These are phyloP conservation scores for Aeminium ludgeri DNA, from an alignment of 495 filamentous ascomycete genomes.

Conservation along the genomic window DNA sequence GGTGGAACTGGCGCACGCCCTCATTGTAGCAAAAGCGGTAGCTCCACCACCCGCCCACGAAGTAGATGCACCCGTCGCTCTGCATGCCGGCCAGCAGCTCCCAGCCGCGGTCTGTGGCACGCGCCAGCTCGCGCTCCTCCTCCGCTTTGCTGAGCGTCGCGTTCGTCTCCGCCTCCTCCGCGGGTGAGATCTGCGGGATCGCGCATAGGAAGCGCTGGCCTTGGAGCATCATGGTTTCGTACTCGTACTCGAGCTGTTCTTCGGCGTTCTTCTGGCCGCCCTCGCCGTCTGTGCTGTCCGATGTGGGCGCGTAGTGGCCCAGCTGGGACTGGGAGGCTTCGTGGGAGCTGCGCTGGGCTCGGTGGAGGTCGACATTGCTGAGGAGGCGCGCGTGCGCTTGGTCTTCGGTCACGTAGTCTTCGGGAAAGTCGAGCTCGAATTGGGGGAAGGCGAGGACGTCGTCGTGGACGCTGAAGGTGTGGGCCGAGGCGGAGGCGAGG, in stretches of 20 bases:
- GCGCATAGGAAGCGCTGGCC: slow-evolving; percentile 65
- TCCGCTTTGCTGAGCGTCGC: slow-evolving; percentile 41
- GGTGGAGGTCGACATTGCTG: slow-evolving; percentile 1
- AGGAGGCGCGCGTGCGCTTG: slow-evolving; percentile 39
- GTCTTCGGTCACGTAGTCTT: slow-evolving; percentile 52
- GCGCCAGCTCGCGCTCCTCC: slow-evolving; percentile 67
- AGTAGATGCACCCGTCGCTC: slow-evolving; percentile 79
- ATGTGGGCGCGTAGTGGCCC: slow-evolving; percentile 20
- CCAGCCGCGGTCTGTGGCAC: slow-evolving; percentile 71
- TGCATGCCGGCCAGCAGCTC: slow-evolving; percentile 81
- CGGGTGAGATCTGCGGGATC: slow-evolving; percentile 42
- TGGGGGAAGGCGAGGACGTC: slow-evolving; percentile 87
- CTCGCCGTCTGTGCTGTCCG: slow-evolving; percentile 1
- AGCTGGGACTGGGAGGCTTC: slow-evolving; percentile 16
- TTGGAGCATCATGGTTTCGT: slow-evolving; percentile 57
- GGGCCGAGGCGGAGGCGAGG: slow-evolving; percentile 30
- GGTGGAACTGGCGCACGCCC: slow-evolving; percentile 84
- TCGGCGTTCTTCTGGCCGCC: slow-evolving; percentile 2
- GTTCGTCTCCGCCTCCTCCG: slow-evolving; percentile 34
- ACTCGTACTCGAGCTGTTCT: slow-evolving; percentile 26
- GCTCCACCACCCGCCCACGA: slow-evolving; percentile 86
- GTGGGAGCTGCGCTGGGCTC: slow-evolving; percentile 2
- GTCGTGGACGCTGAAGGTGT: slow-evolving; percentile 67
- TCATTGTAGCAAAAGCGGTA: slow-evolving; percentile 89
- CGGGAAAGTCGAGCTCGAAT: slow-evolving; percentile 70